phyloP scores from a whole-genome alignment of 495 filamentous ascomycete species.

The Evansstolkia leycettana region DNA sequence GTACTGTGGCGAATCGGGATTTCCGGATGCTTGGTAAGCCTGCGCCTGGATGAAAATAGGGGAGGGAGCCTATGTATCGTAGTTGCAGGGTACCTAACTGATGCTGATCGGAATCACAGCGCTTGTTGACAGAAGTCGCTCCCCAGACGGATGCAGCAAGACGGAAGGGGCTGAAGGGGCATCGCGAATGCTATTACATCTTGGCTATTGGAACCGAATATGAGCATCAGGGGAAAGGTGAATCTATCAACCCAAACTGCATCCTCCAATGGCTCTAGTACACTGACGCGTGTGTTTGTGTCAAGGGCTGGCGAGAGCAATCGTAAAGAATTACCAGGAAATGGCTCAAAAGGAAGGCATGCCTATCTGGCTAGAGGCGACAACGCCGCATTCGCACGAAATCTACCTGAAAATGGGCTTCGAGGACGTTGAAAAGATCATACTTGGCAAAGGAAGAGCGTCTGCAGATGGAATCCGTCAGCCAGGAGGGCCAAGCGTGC shows the following conservation, averaged over 20 bases:
- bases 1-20: slow-evolving; percentile 14
- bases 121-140: slow-evolving; percentile 15
- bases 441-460: slow-evolving; percentile 15
- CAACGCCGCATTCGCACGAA: slow-evolving; percentile 9
- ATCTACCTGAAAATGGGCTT: slow-evolving; percentile 19
- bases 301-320: slow-evolving; percentile 14
- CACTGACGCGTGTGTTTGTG: neutral
- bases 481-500: slow-evolving; percentile 10
- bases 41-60: too few relatives aligned
- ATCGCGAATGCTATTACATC: slow-evolving; percentile 16
- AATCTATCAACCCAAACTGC: neutral
- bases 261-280: neutral
- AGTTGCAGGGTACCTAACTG: neutral
- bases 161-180: slow-evolving; percentile 10
- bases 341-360: slow-evolving; percentile 10
- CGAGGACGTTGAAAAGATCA: slow-evolving; percentile 13
- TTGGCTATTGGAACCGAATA: slow-evolving; percentile 17
- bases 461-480: slow-evolving; percentile 11
- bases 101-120: slow-evolving; percentile 4
- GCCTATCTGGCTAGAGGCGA: slow-evolving; percentile 20
- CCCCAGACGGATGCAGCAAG: slow-evolving; percentile 17
- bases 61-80: too few relatives aligned
- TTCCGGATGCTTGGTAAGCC: slow-evolving; percentile 11
- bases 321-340: slow-evolving; percentile 11
- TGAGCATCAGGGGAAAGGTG: slow-evolving; percentile 17